Base-by-base conservation (phyloP, 2,329 filamentous ascomycete genomes). In the Metarhizium anisopliae region DNA sequence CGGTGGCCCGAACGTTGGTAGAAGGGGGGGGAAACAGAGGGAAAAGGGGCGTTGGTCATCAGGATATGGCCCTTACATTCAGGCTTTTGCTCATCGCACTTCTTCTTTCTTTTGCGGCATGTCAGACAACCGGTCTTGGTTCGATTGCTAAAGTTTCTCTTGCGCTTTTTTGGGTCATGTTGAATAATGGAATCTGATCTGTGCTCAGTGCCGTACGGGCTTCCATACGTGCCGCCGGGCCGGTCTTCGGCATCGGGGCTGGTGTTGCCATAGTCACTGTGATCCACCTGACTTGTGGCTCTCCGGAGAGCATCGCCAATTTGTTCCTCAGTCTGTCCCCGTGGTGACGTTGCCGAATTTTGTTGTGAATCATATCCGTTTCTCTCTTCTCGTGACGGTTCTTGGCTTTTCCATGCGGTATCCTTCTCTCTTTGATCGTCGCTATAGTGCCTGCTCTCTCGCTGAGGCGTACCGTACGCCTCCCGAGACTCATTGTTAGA, bases 121-220 rank as follows among this genome's bases (percentile, higher is more conserved):
- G 93, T 97, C 72, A 95, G 84, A 70, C 93, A 97, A 36, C 92
- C 91, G 10, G 92, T 96, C 74, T 97, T 97, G 20, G 93, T 96
- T 57, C 93, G 82, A 70, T 96, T 96, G 74, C 90, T 95, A 66
- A 96, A 97, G 66, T 90, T 89, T 43, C 86, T 79, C 71, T 89
- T 89, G 51, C 86, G 74, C 69, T 87, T 87, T 70, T 87, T 87
- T 4, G 80, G 76, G 61, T 86, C 83, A 5, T 79, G 79, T 64
- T 83, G 80, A 40, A 82, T 70, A 35, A 77, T 63, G 0, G 72
- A 71, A 51, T 79, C 77, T 56, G 76, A 74, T 58, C 76, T 72
- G 58, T 77, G 74, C 47, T 79, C 75, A 2, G 76, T 69, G 2
- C 72, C 74, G 61, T 78, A 82, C 16, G 73, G 59, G 65, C 69